phyloP scores from a whole-genome alignment of 2,329 filamentous ascomycete genomes.

The Alternaria conjuncta region DNA sequence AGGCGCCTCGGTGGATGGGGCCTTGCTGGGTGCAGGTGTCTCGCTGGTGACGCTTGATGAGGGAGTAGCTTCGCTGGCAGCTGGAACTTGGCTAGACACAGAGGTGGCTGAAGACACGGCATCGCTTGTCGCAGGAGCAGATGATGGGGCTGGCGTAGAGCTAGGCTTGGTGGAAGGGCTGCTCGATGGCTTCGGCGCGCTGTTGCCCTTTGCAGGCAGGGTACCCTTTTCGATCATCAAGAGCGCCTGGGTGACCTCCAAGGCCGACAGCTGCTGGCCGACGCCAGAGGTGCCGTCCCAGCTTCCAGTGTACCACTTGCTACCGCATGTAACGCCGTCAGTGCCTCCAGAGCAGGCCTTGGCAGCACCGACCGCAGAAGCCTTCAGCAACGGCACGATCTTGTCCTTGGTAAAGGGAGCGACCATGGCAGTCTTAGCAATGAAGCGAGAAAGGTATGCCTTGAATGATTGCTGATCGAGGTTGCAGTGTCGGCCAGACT shows the following conservation, averaged over 20 bases:
- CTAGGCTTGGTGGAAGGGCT: conserved; percentile 24
- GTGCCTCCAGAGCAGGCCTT: conserved; percentile 51
- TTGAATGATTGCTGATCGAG: conserved; percentile 78
- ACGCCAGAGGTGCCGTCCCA: conserved; percentile 52
- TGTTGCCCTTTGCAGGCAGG: conserved; percentile 36
- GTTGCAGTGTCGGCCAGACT: conserved; percentile 62
- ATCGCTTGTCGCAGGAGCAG: conserved; percentile 10
- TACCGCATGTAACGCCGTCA: conserved; percentile 52
- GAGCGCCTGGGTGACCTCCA: conserved; percentile 55
- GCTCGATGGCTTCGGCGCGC: conserved; percentile 24
- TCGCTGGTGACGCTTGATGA: conserved; percentile 3
- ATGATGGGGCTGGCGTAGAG: conserved; percentile 13
- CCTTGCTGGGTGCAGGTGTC: conserved; percentile 1
- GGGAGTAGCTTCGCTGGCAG: conserved; percentile 1
- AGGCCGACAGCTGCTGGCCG: conserved; percentile 54
- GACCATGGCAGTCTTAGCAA: conserved; percentile 53
- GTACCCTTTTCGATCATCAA: conserved; percentile 43
- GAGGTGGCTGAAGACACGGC: not conserved
- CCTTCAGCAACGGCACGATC: conserved; percentile 48
- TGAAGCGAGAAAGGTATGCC: conserved; percentile 74
- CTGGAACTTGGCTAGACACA: conserved; percentile 7
- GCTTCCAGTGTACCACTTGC: conserved; percentile 53
- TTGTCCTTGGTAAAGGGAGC: conserved; percentile 51
- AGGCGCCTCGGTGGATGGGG: conserved; percentile 5
- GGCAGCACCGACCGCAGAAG: conserved; percentile 53